These are phyloP conservation scores for Microbotryum silenes-acaulis DNA, from an alignment of 1,284 basidiomycete genomes.

Conservation along the genomic window DNA sequence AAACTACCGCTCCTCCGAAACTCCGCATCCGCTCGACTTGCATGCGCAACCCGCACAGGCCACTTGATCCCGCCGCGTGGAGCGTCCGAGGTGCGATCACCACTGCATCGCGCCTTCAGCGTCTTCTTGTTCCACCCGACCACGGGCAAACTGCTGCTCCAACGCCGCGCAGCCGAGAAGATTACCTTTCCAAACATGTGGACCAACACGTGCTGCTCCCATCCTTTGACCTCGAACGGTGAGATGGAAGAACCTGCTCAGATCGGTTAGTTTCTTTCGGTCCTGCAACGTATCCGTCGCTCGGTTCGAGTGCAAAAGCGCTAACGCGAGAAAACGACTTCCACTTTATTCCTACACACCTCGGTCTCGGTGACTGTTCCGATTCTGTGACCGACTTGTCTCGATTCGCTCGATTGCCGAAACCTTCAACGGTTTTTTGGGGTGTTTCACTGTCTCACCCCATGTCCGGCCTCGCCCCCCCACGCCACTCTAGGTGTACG, in stretches of 20 bases:
- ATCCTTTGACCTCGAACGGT: constrained; percentile 66
- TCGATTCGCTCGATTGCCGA: neutral
- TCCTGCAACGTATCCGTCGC: neutral
- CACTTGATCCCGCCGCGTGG: constrained; percentile 57
- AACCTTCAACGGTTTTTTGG: neutral
- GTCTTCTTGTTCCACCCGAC: constrained; percentile 92
- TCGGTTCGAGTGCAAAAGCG: no score
- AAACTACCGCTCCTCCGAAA: neutral
- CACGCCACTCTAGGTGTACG: constrained; percentile 51
- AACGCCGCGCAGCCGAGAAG: constrained; percentile 92
- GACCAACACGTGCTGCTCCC: constrained; percentile 99
- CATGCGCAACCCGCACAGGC: constrained; percentile 48
- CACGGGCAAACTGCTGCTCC: constrained; percentile 89
- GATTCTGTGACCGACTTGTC: neutral
- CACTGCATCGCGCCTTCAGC: constrained; percentile 96
- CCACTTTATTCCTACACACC: neutral
- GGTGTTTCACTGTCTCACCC: neutral
- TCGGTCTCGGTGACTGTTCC: neutral
- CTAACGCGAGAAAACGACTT: no score
- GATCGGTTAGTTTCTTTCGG: constrained; percentile 48
- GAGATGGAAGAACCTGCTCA: constrained; percentile 67
- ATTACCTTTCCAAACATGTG: constrained; percentile 99
- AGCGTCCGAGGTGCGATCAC: constrained; percentile 56
- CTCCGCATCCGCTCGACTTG: no score
- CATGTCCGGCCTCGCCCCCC: neutral